Evolutionary conservation across 2,329 filamentous ascomycete species (phyloP).

Genomic region (Parasarocladium wereldwijsianum): DNA sequence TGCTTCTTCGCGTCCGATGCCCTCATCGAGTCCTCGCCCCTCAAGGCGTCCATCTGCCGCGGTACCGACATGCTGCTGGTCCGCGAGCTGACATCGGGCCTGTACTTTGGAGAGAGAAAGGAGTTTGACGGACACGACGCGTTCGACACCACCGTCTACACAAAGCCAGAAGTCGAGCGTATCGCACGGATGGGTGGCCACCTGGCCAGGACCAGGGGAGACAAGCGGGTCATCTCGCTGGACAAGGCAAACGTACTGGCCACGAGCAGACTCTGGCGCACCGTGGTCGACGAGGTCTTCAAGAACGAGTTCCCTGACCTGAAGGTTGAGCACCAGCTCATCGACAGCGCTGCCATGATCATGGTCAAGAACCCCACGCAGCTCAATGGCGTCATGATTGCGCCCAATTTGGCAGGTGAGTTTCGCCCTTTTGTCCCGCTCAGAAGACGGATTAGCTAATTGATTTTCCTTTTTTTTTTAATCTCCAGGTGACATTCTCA

Average conservation of each 20-base stretch:
- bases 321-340: constrained; percentile 70
- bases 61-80: constrained; percentile 84
- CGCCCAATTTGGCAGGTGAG: constrained; percentile 46
- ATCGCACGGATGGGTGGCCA: constrained; percentile 66
- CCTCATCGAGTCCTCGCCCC: constrained; percentile 67
- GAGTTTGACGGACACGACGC: constrained; percentile 60
- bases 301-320: constrained; percentile 75
- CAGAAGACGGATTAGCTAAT: constrained; percentile 8
- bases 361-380: constrained; percentile 82
- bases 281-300: constrained; percentile 70
- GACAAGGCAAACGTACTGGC: constrained; percentile 93
- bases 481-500: constrained; percentile 10
- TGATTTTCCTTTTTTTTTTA: too few relatives aligned
- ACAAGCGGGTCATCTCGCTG: constrained; percentile 60
- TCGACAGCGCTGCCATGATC: constrained; percentile 85
- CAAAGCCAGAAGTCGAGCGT: constrained; percentile 67
- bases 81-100: constrained; percentile 76
- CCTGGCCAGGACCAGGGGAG: constrained; percentile 57
- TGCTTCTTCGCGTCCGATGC: constrained; percentile 83
- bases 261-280: constrained; percentile 72
- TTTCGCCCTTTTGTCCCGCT: constrained; percentile 7
- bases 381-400: constrained; percentile 77
- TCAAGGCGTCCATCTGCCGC: constrained; percentile 69
- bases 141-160: constrained; percentile 75
- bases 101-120: constrained; percentile 80